Conservation (phyloP, 148 eudicot genomes). For the Drosera capensis region DNA sequence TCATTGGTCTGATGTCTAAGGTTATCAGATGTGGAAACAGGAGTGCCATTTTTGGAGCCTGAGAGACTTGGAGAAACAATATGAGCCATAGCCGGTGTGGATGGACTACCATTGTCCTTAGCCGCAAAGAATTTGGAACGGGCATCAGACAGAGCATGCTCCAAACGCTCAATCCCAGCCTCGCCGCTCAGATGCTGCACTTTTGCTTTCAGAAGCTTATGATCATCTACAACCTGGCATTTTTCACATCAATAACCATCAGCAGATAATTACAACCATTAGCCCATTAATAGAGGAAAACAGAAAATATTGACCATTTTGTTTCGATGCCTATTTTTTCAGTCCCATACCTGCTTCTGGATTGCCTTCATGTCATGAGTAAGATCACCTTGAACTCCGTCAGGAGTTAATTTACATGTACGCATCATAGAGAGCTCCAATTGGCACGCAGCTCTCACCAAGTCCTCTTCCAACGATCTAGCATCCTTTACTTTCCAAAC, state of each 20-base stretch:
- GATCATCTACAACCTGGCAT: slow-evolving; percentile 66
- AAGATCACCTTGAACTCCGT: slow-evolving; percentile 42
- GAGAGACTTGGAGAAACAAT: slow-evolving; percentile 33
- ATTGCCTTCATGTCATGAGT: slow-evolving; percentile 91
- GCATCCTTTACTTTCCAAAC: slow-evolving; percentile 97
- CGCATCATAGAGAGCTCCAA: slow-evolving; percentile 95
- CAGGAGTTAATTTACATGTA: slow-evolving; percentile 69
- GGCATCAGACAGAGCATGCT: slow-evolving; percentile 54
- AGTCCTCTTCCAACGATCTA: slow-evolving; percentile 69
- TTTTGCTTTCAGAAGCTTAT: slow-evolving; percentile 68
- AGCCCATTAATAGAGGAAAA: not conserved
- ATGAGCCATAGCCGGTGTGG: slow-evolving; percentile 40
- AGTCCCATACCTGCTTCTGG: slow-evolving; percentile 59
- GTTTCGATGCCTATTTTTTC: too few relatives aligned
- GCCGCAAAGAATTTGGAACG: slow-evolving; percentile 54
- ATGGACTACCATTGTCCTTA: slow-evolving; percentile 45
- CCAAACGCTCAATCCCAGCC: slow-evolving; percentile 83
- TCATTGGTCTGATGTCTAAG: slow-evolving; percentile 11
- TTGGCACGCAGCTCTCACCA: slow-evolving; percentile 93
- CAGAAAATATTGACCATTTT: not conserved
- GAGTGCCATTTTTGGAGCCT: slow-evolving; percentile 24
- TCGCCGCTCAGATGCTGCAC: slow-evolving; percentile 72
- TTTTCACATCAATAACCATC: slow-evolving; percentile 2
- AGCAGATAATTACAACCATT: not conserved
- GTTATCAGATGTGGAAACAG: slow-evolving; percentile 19